Base-by-base conservation (phyloP, 257 asterid species). In the Schizonepeta tenuifolia region DNA sequence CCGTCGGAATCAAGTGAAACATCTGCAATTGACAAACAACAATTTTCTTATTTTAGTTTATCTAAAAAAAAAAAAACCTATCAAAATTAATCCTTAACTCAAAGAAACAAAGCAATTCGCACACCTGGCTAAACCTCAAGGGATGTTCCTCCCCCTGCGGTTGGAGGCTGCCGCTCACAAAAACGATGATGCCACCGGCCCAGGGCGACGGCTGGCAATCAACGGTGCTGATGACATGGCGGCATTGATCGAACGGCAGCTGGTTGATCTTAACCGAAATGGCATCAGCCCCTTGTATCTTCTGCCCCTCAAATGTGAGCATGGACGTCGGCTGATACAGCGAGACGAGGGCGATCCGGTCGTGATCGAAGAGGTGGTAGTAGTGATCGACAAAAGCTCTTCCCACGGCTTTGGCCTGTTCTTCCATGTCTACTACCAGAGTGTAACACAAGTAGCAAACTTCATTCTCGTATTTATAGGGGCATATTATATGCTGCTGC, bases 121-220 rank as follows among this genome's bases (percentile, higher is more conserved):
- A 6, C 24, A 78, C 89, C 89, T 85, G 89, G 79, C 93, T 87
- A 77, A 87, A 87, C 76, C 93, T 85, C 70, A 85, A 75, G 43
- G 90, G 79, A 65, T 85, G 82, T 26, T 82, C 90, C 74, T 85
- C 88, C 46, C 86, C 89, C 9, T 36, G 79, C 12, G 82, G 79
- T 14, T 79, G 88, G 82, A 85, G 83, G 86, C 86, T 78, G 33
- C 90, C 93, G 50, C 89, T 85, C 9, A 85, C 86, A 5, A 85
- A 85, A 22, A 87, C 79, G 53, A 87, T 38, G 57, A 85, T 17
- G 59, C 91, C 89, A n/a, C 89, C 89, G 0, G 58, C 59, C 15
- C 70, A 41, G 2, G 78, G 73, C 0, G 89, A 84, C 13, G 85
- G 86, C 68, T 85, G 90, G 54, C 83, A 78, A 82, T 87, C 93